These are phyloP conservation scores for Fusarium sacchari DNA, from an alignment of 2,329 filamentous ascomycete genomes.

Conservation along the genomic window DNA sequence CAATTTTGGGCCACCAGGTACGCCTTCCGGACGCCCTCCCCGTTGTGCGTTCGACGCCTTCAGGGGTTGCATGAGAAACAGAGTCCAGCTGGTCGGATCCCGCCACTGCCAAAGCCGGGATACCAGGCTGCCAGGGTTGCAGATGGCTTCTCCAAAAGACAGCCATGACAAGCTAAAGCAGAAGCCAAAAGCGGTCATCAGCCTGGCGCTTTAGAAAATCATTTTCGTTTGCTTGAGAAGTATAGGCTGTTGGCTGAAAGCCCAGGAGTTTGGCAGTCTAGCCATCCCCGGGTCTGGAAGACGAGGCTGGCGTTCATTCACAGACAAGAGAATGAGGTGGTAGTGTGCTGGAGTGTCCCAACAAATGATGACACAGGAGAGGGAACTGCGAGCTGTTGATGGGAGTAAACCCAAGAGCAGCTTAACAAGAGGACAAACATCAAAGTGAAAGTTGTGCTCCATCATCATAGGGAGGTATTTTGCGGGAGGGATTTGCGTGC, in stretches of 20 bases:
- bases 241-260: slow-evolving; percentile 1
- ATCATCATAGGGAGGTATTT: slow-evolving; percentile 5
- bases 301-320: slow-evolving; percentile 1
- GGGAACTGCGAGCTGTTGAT: slow-evolving; percentile 4
- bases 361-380: slow-evolving; percentile 1
- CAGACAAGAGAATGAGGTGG: slow-evolving; percentile 3
- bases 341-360: slow-evolving; percentile 18
- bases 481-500: slow-evolving; percentile 39
- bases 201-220: slow-evolving; percentile 11
- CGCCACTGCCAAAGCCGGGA: slow-evolving; percentile 37
- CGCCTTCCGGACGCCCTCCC: slow-evolving; percentile 41
- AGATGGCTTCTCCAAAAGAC: slow-evolving; percentile 26
- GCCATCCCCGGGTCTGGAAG: slow-evolving; percentile 21
- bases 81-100: slow-evolving; percentile 40
- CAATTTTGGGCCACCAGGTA: slow-evolving; percentile 22
- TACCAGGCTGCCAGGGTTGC: slow-evolving; percentile 29
- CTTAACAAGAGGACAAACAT: neutral
- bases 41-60: slow-evolving; percentile 38
- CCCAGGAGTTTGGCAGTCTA: slow-evolving; percentile 29
- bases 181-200: slow-evolving; percentile 32
- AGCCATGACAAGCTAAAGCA: slow-evolving; percentile 25
- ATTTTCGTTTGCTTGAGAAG: slow-evolving; percentile 3
- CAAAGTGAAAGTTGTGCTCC: slow-evolving; percentile 4
- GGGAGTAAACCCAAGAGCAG: neutral
- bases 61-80: slow-evolving; percentile 38